Conservation (phyloP, 179 eudicot species). For the Beta lomatogona region DNA sequence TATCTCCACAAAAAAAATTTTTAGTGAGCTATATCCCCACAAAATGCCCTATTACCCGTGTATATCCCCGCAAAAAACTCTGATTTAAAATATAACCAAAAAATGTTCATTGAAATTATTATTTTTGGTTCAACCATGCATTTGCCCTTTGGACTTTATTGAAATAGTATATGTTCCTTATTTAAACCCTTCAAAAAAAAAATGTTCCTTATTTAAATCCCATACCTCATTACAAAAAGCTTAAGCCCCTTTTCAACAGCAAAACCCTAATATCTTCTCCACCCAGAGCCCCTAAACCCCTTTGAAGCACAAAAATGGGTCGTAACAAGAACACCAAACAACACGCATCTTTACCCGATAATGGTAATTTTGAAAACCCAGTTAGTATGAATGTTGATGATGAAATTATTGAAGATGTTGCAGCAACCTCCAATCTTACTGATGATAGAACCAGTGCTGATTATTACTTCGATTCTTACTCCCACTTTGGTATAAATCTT, state of each 20-base stretch:
- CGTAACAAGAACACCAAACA: conserved; percentile 36
- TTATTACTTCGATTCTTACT: conserved; percentile 96
- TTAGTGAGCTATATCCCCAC: too few species aligned
- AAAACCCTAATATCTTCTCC: conserved; percentile 30
- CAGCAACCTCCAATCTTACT: conserved; percentile 48
- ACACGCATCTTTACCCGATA: conserved; percentile 11
- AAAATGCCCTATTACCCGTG: too few species aligned
- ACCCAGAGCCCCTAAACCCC: conserved; percentile 26
- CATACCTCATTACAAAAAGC: not conserved
- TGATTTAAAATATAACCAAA: too few species aligned
- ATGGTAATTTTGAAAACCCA: conserved; percentile 10
- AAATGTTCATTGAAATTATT: too few species aligned
- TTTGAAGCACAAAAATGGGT: conserved; percentile 30
- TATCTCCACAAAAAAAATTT: too few species aligned
- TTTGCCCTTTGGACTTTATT: too few species aligned
- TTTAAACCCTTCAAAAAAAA: too few species aligned
- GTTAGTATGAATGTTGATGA: conserved; percentile 47
- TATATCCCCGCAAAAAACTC: too few species aligned
- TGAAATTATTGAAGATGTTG: conserved; percentile 34
- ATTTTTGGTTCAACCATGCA: too few species aligned
- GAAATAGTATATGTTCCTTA: too few species aligned
- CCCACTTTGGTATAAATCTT: conserved; percentile 76
- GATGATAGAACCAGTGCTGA: conserved; percentile 93
- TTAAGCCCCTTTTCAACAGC: not conserved
- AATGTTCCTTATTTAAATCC: too few species aligned